phyloP scores from a whole-genome alignment of 1,284 basidiomycete species.

The Microbotryum violaceum region DNA sequence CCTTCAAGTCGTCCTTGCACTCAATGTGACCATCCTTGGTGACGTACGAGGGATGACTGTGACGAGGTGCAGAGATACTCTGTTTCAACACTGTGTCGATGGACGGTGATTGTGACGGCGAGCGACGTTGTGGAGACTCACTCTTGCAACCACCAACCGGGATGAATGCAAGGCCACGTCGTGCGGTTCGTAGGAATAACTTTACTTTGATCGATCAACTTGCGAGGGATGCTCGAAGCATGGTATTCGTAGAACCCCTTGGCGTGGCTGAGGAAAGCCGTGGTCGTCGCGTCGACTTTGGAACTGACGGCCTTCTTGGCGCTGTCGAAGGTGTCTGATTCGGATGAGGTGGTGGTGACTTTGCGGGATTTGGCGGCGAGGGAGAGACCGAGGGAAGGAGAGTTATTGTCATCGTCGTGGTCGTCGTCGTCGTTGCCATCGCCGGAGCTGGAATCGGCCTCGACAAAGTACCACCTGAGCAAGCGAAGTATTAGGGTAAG shows the following conservation, averaged over 20 bases:
- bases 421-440: background rate
- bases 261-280: background rate
- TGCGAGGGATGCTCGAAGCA: constrained; percentile 5
- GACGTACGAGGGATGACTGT: constrained; percentile 1
- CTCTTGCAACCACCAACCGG: constrained; percentile 17
- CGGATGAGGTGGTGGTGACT: background rate
- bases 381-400: background rate
- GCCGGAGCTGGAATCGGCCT: background rate
- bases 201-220: constrained; percentile 5
- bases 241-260: constrained; percentile 17
- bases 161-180: constrained; percentile 21
- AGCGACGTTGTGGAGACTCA: too few relatives aligned
- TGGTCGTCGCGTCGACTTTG: background rate
- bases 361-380: background rate
- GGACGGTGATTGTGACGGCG: too few relatives aligned
- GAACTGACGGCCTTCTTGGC: background rate
- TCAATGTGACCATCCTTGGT: constrained; percentile 1
- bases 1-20: constrained; percentile 1
- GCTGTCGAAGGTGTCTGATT: background rate
- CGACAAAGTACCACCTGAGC: constrained; percentile 26
- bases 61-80: too few relatives aligned
- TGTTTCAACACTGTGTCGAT: too few relatives aligned
- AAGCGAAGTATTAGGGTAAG: background rate
- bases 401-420: background rate
- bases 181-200: constrained; percentile 15